Conservation (phyloP, 1,284 basidiomycete species). For the Wolfiporia cocos region DNA sequence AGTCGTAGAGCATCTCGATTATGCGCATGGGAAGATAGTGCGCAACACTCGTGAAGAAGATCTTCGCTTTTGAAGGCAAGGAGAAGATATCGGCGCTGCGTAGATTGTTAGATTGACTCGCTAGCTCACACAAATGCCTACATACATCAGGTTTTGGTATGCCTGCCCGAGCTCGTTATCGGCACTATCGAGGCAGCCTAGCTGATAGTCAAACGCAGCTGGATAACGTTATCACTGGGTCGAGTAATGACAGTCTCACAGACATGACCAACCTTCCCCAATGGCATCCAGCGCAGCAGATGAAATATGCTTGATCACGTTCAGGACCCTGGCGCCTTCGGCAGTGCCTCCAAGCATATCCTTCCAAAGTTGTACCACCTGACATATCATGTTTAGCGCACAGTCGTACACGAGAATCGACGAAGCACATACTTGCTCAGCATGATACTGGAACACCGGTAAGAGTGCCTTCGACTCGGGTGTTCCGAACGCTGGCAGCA, state of each 20-base stretch:
- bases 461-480: slow-evolving; percentile 44
- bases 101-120: background rate
- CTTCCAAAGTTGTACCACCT: slow-evolving; percentile 42
- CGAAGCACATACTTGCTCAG: slow-evolving; percentile 31
- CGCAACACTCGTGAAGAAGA: slow-evolving; percentile 20
- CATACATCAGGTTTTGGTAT: slow-evolving; percentile 27
- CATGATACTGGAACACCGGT: slow-evolving; percentile 41
- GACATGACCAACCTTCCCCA: slow-evolving; percentile 30
- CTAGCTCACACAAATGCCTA: slow-evolving; percentile 10
- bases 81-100: slow-evolving; percentile 16
- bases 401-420: slow-evolving; percentile 10
- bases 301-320: slow-evolving; percentile 29
- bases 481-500: slow-evolving; percentile 37
- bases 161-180: slow-evolving; percentile 23
- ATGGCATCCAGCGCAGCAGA: slow-evolving; percentile 28
- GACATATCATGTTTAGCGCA: background rate
- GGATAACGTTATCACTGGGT: background rate
- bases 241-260: background rate
- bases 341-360: slow-evolving; percentile 28
- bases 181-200: slow-evolving; percentile 23
- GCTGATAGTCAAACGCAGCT: slow-evolving; percentile 31
- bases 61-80: slow-evolving; percentile 16
- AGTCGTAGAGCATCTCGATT: slow-evolving; percentile 30
- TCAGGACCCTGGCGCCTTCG: slow-evolving; percentile 29
- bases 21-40: slow-evolving; percentile 24